Conservation (phyloP, 106 monocot genomes). For the Chionographis japonica region DNA sequence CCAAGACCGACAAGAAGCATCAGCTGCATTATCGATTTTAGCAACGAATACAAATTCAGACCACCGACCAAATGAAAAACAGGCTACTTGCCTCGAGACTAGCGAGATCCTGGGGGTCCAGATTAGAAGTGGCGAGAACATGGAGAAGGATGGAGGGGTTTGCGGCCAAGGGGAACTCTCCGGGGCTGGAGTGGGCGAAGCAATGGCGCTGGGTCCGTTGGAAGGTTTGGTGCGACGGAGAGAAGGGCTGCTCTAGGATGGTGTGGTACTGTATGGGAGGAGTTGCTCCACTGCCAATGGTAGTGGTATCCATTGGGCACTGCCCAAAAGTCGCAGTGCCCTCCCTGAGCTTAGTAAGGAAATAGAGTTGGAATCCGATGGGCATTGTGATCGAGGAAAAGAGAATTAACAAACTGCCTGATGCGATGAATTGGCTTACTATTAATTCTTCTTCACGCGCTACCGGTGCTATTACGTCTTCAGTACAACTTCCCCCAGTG, state of each 20-base stretch:
- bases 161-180: constrained; percentile 47
- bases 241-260: constrained; percentile 34
- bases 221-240: constrained; percentile 30
- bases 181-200: constrained; percentile 34
- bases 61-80: not conserved
- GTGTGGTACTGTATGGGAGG: constrained; percentile 44
- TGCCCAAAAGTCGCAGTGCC: constrained; percentile 12
- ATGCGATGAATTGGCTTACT: no score
- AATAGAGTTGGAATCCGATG: not conserved
- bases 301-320: constrained; percentile 53
- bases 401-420: no score
- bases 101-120: constrained; percentile 49
- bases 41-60: not conserved
- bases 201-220: constrained; percentile 42
- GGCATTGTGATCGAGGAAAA: not conserved
- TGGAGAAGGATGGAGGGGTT: constrained; percentile 49
- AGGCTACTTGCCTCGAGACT: constrained; percentile 36
- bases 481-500: no score
- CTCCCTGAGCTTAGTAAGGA: not conserved
- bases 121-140: constrained; percentile 42
- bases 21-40: constrained; percentile 17
- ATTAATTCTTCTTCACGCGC: no score
- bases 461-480: no score
- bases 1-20: constrained; percentile 5
- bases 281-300: constrained; percentile 31